phyloP scores from a whole-genome alignment of 495 filamentous ascomycete species.

The Hypoxylon perforatum region DNA sequence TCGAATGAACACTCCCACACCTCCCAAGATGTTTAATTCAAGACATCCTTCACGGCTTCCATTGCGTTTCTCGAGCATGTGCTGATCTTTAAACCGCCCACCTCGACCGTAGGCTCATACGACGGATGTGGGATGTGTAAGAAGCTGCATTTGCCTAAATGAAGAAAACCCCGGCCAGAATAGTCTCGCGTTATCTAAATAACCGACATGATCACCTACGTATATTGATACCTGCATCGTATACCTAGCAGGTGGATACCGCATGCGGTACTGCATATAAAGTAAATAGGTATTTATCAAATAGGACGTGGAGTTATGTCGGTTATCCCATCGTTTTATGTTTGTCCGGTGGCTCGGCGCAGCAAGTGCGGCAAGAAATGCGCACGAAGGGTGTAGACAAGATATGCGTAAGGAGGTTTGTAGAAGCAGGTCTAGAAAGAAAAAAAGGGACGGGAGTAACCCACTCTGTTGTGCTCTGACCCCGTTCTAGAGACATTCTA shows the following conservation, averaged over 20 bases:
- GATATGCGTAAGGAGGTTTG: neutral
- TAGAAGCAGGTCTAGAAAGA: neutral
- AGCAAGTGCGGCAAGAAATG: slow-evolving; percentile 10
- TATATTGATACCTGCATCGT: neutral
- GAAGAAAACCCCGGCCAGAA: slow-evolving; percentile 4
- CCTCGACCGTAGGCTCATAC: neutral
- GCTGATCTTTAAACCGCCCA: neutral
- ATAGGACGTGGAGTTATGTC: neutral
- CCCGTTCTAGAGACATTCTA: slow-evolving; percentile 10
- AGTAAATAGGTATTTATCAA: neutral
- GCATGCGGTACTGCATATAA: neutral
- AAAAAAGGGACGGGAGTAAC: neutral
- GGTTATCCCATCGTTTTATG: neutral
- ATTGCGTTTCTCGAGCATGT: neutral
- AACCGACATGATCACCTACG: slow-evolving; percentile 8
- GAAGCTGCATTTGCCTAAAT: slow-evolving; percentile 17
- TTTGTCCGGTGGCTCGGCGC: slow-evolving; percentile 21
- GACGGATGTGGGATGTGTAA: slow-evolving; percentile 2
- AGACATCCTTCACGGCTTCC: neutral
- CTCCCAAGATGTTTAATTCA: neutral
- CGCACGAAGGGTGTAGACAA: neutral
- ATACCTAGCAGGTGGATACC: neutral
- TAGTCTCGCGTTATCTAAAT: slow-evolving; percentile 22
- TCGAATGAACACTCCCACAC: slow-evolving; percentile 4
- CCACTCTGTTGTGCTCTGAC: neutral